Evolutionary conservation across 371 early-diverging fungal genomes (phyloP), one percentile per base, ranked within the genome.

Genomic region (Saksenaea vasiformis): DNA sequence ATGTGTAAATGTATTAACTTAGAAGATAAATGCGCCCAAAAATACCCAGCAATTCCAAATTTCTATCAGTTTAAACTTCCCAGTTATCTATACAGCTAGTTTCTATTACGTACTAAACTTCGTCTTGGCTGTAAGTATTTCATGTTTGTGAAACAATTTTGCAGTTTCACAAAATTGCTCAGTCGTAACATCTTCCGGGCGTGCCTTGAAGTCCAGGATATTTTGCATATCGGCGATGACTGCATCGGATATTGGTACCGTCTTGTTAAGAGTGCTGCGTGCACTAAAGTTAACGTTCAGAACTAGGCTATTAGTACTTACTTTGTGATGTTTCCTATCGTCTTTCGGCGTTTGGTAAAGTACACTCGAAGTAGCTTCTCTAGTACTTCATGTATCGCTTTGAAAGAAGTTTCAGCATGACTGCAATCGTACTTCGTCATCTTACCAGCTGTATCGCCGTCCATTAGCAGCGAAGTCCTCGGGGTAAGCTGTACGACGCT

Each of bases 301-400:
- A 22, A 58, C 9, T 5, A 15, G 35, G n/a, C 24, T 36, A n/a
- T 13, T 56, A 9, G n/a, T 11, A 43, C 54, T 61, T 72, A 80
- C 79, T 80, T 85, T 38, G 87, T 83, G 17, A 85, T 90, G 36
- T 87, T 74, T 1, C 87, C 83, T 47, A 92, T 69, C 11, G 91
- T 90, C 69, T 93, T 93, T 54, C 92, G 79, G 61, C 90, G 69
- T 67, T 88, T 89, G 60, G 85, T 86, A 68, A 91, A 92, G 62
- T 87, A 85, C 62, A 83, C 82, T n/a, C 90, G 72, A 14, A 85
- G 65, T 0, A 91, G 66, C 54, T 87, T 77, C 63, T 93, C 92
- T n/a, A 91, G 62, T 8, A 73, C 72, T 7, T 14, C 14, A 43
- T 73, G 78, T 2, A 66, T 62, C 15, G 62, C 65, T 66, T 17